Evolutionary conservation across 2,329 filamentous ascomycete genomes (phyloP).

Genomic region (Scolecobasidium constrictum): DNA sequence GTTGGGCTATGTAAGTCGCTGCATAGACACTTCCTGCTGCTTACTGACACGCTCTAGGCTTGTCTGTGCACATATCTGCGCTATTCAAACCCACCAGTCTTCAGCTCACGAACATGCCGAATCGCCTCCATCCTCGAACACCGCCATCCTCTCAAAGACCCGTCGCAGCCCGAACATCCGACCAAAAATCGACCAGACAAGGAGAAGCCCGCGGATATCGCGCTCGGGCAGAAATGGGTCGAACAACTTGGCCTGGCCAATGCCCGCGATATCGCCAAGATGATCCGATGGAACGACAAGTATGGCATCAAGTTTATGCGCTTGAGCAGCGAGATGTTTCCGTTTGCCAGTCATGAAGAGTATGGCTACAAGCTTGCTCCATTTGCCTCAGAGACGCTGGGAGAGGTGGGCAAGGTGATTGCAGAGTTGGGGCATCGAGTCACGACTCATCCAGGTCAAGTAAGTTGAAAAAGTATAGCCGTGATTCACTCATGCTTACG

Average conservation of each 20-base stretch:
- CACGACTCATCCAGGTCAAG: constrained; percentile 80
- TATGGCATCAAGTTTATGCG: constrained; percentile 90
- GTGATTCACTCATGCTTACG: constrained; percentile 7
- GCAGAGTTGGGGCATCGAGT: constrained; percentile 72
- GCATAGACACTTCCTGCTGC: background rate
- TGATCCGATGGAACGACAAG: constrained; percentile 83
- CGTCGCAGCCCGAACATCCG: constrained; percentile 63
- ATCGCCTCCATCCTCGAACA: constrained; percentile 87
- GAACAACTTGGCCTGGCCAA: constrained; percentile 72
- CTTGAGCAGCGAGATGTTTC: constrained; percentile 92
- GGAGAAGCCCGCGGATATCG: constrained; percentile 52
- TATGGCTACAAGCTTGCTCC: constrained; percentile 78
- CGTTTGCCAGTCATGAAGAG: constrained; percentile 79
- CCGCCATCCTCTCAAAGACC: constrained; percentile 67
- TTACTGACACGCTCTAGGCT: constrained; percentile 41
- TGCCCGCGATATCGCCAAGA: constrained; percentile 70
- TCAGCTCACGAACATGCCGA: constrained; percentile 82
- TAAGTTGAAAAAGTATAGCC: constrained; percentile 16
- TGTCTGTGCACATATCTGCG: constrained; percentile 90
- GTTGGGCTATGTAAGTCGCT: constrained; percentile 61
- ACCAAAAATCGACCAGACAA: constrained; percentile 82
- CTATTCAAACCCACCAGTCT: constrained; percentile 69
- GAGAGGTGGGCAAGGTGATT: constrained; percentile 65
- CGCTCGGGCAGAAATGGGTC: constrained; percentile 60
- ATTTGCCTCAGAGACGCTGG: constrained; percentile 69